Base-by-base conservation (phyloP, 176 grass and related monocot species). In the Oryza punctata region DNA sequence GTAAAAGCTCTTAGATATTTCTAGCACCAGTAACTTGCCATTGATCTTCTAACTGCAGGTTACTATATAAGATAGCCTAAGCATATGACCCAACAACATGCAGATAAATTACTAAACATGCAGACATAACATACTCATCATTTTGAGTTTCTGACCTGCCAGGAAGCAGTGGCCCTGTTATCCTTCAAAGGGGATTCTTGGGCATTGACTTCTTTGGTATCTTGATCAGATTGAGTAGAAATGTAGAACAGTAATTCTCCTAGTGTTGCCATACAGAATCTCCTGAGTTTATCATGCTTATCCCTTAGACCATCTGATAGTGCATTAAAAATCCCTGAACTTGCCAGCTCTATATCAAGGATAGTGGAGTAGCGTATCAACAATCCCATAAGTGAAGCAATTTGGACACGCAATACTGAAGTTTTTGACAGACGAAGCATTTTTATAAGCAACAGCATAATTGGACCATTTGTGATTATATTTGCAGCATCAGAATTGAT, bases 221-320 rank as follows among this genome's bases (percentile, higher is more conserved):
- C 87, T 54, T 94, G 89, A 85, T 95, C 96, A 85, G 80, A 81
- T 77, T 99, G 89, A 79, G 96, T 98, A 78, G 93, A 93, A 75
- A 98, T 92, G 66, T 98, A 98, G 85, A 98, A 98, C 67, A 98
- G 78, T 65, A 98, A 82, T 69, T 98, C 96, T 43, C 96, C 96
- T 33, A 98, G 85, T 69, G 89, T 92, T 92, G 93, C 96, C 96
- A 98, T 98, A 85, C 87, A 98, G 70, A 89, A 95, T 85, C 96
- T 90, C 85, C 93, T 89, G 15, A 98, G 82, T 78, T 95, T 95
- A 86, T 98, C 96, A 61, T 93, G 78, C 72, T 88, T 93, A 85
- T 98, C 96, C 82, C 96, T 95, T 81, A 98, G 84, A 67, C 96
- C 96, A 94, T 90, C 94, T 79, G 89, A 91, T 74, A 98, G 57